phyloP scores from a whole-genome alignment of 495 filamentous ascomycete genomes.

The Ascodesmis nigricans region DNA sequence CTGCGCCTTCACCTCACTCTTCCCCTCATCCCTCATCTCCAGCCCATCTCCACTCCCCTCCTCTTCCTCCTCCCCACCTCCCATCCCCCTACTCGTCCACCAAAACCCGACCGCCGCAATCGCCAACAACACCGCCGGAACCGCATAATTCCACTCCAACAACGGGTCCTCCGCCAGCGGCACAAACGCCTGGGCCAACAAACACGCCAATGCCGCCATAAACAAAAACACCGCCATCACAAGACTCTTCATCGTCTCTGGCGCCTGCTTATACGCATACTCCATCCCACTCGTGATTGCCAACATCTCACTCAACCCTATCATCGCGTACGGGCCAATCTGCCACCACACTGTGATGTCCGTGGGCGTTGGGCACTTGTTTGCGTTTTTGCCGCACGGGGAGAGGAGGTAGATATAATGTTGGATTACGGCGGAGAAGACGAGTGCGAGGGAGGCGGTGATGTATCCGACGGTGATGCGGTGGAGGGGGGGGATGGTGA shows the following conservation, averaged over 20 bases:
- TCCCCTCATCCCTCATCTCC: no score
- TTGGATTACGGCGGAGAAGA: constrained; percentile 47
- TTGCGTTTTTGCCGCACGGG: constrained; percentile 19
- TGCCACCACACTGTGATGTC: constrained; percentile 33
- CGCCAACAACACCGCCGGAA: constrained; percentile 17
- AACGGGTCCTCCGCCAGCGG: constrained; percentile 41
- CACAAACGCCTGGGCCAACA: constrained; percentile 35
- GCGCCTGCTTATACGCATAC: constrained; percentile 49
- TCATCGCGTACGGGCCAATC: constrained; percentile 29
- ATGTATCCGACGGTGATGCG: constrained; percentile 55
- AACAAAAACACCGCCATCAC: constrained; percentile 44
- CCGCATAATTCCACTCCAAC: constrained; percentile 27
- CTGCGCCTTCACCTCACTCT: no score
- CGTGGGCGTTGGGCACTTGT: constrained; percentile 2
- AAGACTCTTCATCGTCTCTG: constrained; percentile 43
- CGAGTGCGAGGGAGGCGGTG: constrained; percentile 39
- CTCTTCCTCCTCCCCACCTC: no score
- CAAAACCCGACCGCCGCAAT: constrained; percentile 17
- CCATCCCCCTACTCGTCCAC: constrained; percentile 6
- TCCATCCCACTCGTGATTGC: constrained; percentile 48
- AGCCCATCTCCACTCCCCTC: no score
- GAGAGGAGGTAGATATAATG: constrained; percentile 44
- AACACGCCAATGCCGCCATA: constrained; percentile 36
- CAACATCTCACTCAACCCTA: constrained; percentile 48
- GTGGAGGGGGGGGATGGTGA: constrained; percentile 48